Base-by-base conservation (phyloP, 805 yeast species). In the Hanseniaspora pseudoguilliermondii region DNA sequence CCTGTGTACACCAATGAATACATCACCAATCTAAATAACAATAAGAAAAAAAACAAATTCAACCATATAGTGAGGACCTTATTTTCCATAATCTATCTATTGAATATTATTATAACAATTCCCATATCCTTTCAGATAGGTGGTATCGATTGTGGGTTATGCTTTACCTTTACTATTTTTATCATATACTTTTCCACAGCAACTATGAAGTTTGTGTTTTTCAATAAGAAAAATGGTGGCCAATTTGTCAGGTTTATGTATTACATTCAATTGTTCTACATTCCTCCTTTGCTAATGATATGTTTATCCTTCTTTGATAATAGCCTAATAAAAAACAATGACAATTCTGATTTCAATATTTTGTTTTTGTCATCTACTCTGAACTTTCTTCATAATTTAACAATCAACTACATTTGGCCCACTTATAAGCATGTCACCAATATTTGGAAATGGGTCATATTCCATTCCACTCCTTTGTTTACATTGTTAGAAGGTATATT, bases 101-200 rank as follows among this genome's bases (percentile, higher is more conserved):
- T 78, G 6, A 77, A 86, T 51, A 81, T 87, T 13, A 77, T 89
- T 32, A 73, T 90, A 34, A 84, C 96, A 2, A 84, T 93, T 7
- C 97, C 97, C 5, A 76, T 93, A 59, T 85, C 97, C 25, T 93
- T 93, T 69, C 96, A 91, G 64, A 84, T 88, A 40, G 97, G 97
- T 10, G 97, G 97, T 1, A 76, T 83, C 20, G 76, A 80, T 56
- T 91, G 97, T 69, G 98, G 98, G 0, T 72, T 93, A 58, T 81
- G 95, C 20, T 93, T 82, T 67, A 81, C 91, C 0, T 76, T 82
- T 35, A 82, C 95, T 7, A 75, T 91, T 49, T 78, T 86, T 55
- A 72, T 78, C 44, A 69, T 84, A 54, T 90, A 89, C 68, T 82
- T 86, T 59, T 66, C 78, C 6, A 71, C 87, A 55, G 86, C 96